These are phyloP conservation scores for Diaporthe aspalathi DNA, from an alignment of 2,329 filamentous ascomycete species.

Conservation along the genomic window DNA sequence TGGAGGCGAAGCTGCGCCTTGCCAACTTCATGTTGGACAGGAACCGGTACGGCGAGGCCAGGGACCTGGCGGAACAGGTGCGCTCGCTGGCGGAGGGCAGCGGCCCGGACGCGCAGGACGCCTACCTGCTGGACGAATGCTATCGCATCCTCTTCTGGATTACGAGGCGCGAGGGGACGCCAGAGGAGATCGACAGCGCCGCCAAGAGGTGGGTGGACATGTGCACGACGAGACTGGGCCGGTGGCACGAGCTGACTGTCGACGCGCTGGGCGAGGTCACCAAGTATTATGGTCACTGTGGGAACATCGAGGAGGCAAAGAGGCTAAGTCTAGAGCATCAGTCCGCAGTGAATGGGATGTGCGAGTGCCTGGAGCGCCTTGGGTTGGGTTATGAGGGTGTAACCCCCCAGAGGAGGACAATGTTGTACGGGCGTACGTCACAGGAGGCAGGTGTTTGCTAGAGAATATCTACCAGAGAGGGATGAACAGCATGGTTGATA, in stretches of 20 bases:
- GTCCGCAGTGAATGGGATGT: conserved; percentile 1
- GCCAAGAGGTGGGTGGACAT: conserved; percentile 5
- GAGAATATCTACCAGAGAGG: too few species aligned
- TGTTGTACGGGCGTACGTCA: conserved; percentile 22
- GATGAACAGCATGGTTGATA: too few species aligned
- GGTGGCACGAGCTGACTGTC: conserved; percentile 28
- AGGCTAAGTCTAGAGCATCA: not conserved
- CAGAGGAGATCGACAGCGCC: not conserved
- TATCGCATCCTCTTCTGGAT: conserved; percentile 25
- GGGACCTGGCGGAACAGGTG: not conserved
- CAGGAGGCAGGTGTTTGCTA: not conserved
- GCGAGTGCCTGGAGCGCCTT: conserved; percentile 14
- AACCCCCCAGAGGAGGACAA: conserved; percentile 6
- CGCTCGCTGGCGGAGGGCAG: not conserved
- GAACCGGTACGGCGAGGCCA: not conserved
- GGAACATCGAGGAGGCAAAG: not conserved
- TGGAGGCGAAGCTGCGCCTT: conserved; percentile 24
- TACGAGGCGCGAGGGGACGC: not conserved
- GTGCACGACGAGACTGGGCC: conserved; percentile 19
- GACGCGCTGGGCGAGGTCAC: conserved; percentile 30
- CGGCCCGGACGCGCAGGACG: not conserved
- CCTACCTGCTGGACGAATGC: conserved; percentile 31
- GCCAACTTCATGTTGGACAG: conserved; percentile 29
- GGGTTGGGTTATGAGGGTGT: conserved; percentile 10
- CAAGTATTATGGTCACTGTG: not conserved